Evolutionary conservation across 768 basidiomycete species (phyloP).

Genomic region (Neoboletus subvelutipes): DNA sequence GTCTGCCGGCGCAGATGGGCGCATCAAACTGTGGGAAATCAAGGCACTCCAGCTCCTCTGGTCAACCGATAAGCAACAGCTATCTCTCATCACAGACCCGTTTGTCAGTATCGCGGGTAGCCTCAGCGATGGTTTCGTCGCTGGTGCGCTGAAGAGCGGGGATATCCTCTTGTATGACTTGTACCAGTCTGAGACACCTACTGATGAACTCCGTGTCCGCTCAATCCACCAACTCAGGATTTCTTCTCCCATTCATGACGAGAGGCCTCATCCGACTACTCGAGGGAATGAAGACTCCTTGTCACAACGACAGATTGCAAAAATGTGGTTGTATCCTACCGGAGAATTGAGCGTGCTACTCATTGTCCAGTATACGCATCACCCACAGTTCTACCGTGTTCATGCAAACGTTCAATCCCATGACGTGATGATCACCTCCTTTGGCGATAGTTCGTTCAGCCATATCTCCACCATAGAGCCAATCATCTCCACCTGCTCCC

Average conservation of each 20-base stretch:
- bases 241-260: conserved; percentile 31
- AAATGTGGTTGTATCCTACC: conserved; percentile 17
- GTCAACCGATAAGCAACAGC: conserved; percentile 48
- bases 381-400: conserved; percentile 53
- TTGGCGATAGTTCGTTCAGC: conserved; percentile 54
- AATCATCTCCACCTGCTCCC: conserved; percentile 38
- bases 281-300: not conserved
- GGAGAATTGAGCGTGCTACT: conserved; percentile 26
- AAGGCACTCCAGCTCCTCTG: conserved; percentile 57
- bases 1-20: conserved; percentile 61
- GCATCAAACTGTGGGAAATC: conserved; percentile 73
- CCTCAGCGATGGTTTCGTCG: conserved; percentile 44
- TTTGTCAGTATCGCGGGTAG: conserved; percentile 51
- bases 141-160: conserved; percentile 55
- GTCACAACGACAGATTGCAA: conserved; percentile 9
- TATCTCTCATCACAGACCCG: conserved; percentile 44
- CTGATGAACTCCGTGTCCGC: conserved; percentile 10
- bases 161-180: conserved; percentile 56
- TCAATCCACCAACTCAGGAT: conserved; percentile 36
- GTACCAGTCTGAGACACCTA: conserved; percentile 28
- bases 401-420: conserved; percentile 33
- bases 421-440: conserved; percentile 38
- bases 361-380: conserved; percentile 51
- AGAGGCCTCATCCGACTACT: conserved; percentile 6
- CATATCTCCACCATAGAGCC: conserved; percentile 51